Evolutionary conservation across 495 filamentous ascomycete species (phyloP).

Genomic region (Darksidea phi): DNA sequence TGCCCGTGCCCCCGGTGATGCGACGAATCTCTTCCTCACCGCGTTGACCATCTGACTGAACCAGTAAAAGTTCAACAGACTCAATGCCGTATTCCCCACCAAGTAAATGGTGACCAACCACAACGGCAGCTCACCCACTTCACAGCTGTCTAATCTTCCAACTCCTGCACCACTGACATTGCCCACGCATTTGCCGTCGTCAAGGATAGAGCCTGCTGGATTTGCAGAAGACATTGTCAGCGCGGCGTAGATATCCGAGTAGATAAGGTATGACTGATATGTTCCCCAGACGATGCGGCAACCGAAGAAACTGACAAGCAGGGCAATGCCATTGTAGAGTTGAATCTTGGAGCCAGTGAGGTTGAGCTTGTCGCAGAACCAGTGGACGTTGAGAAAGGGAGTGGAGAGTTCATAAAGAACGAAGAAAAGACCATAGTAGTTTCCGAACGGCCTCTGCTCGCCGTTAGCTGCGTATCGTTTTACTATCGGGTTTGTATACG

Average conservation of each 20-base stretch:
- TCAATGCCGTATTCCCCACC: conserved; percentile 72
- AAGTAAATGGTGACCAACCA: conserved; percentile 81
- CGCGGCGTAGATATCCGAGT: conserved; percentile 29
- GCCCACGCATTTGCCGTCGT: conserved; percentile 10
- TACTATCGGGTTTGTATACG: not conserved
- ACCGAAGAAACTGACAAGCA: conserved; percentile 72
- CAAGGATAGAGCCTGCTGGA: not conserved
- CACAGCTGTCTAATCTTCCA: not conserved
- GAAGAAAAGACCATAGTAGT: conserved; percentile 86
- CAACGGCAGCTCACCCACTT: conserved; percentile 54
- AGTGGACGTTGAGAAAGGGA: conserved; percentile 64
- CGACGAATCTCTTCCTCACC: conserved; percentile 76
- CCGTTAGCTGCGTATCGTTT: not conserved
- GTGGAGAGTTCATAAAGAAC: conserved; percentile 89
- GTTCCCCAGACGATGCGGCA: conserved; percentile 86
- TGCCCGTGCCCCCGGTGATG: not conserved
- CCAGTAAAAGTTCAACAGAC: conserved; percentile 90
- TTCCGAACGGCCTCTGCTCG: conserved; percentile 79
- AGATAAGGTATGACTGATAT: conserved; percentile 23
- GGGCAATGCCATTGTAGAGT: conserved; percentile 78
- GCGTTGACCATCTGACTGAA: conserved; percentile 94
- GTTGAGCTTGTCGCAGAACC: conserved; percentile 96
- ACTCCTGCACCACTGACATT: conserved; percentile 1
- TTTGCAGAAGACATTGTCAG: not conserved
- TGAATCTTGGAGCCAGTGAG: conserved; percentile 83